Evolutionary conservation across 2,329 filamentous ascomycete species (phyloP).

Genomic region (Pseudofabraea citricarpa): DNA sequence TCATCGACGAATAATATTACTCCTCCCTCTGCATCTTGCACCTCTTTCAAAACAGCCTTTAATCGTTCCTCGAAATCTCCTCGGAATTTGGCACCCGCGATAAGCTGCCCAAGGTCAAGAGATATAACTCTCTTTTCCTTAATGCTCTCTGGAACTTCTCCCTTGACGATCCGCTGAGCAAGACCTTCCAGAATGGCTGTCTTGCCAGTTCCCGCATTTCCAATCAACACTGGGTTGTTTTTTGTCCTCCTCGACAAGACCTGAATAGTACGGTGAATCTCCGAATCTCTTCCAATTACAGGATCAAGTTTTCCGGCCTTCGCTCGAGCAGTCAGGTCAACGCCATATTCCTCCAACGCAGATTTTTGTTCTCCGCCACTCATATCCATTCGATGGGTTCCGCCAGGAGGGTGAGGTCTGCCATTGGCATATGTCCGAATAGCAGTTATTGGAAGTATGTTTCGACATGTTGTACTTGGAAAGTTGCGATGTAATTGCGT

Average conservation of each 20-base stretch:
- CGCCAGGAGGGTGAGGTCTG: slow-evolving; percentile 79
- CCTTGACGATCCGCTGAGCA: slow-evolving; percentile 82
- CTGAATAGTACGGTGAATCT: slow-evolving; percentile 93
- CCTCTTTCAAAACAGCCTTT: slow-evolving; percentile 87
- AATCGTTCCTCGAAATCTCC: slow-evolving; percentile 95
- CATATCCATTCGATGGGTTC: slow-evolving; percentile 91
- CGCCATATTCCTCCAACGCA: slow-evolving; percentile 83
- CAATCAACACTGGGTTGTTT: slow-evolving; percentile 85
- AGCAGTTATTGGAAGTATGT: slow-evolving; percentile 34
- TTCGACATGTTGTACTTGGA: slow-evolving; percentile 12
- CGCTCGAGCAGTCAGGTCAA: slow-evolving; percentile 83
- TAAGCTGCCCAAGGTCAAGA: slow-evolving; percentile 84
- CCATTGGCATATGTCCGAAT: slow-evolving; percentile 61
- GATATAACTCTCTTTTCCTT: slow-evolving; percentile 89
- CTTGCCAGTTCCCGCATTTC: slow-evolving; percentile 79
- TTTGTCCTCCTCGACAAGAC: slow-evolving; percentile 89
- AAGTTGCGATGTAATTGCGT: slow-evolving; percentile 9
- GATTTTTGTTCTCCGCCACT: slow-evolving; percentile 72
- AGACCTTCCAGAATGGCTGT: slow-evolving; percentile 90
- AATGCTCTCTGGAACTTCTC: slow-evolving; percentile 92
- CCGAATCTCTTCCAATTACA: slow-evolving; percentile 86
- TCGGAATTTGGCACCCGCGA: slow-evolving; percentile 91
- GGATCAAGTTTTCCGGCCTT: slow-evolving; percentile 89
- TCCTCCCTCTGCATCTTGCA: slow-evolving; percentile 80
- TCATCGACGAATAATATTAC: slow-evolving; percentile 96